Evolutionary conservation across 177 flowering plant genomes (phyloP), one percentile per base, ranked within the genome.

Genomic region (Vitis hybrid): DNA sequence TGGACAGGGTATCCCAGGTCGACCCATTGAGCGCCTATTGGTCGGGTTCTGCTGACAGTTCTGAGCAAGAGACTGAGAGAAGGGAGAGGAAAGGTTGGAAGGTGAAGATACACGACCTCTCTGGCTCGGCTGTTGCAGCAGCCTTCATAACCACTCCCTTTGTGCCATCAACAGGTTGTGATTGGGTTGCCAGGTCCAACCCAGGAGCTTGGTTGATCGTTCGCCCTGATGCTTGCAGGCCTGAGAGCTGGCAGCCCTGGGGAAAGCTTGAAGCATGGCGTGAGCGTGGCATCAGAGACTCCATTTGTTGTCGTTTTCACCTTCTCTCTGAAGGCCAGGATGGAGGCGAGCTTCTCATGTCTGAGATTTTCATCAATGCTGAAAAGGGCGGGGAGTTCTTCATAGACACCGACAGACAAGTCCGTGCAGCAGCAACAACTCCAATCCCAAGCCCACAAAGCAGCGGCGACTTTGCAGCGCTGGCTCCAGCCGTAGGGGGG

Each of bases 261-360:
- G 98, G 98, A 27, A 89, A 87, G 81, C 93, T 93, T 30, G 95
- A 93, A 67, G 98, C 98, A 10, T 93, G 98, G 98, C 97, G 98
- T 27, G 97, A 91, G 67, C 81, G 83, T 56, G 94, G 94, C 10
- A 68, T 77, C 54, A 75, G 82, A 70, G 97, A 93, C 64, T 79
- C 86, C 10, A 70, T 93, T 7, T 87, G 94, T 79, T 88, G 88
- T 66, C 78, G 93, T 14, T 87, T 93, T 61, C 92, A 85, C 72
- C 88, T 90, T 15, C 76, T 90, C 12, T 82, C 92, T 0, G 91
- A 87, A 64, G 87, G 79, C 8, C 86, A 82, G 56, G 92, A 87
- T 40, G 89, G 80, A 21, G 84, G 83, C 1, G 90, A 84, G 40
- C 72, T 88, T 17, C 79, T 91, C 46, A 83, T 90, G 78, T 88